A percentile compares a stretch with the other conserved stretches of the same genome.
These are phyloP conservation scores for Pichia californica DNA, from an alignment of 805 yeast genomes.

Conservation along the genomic window DNA sequence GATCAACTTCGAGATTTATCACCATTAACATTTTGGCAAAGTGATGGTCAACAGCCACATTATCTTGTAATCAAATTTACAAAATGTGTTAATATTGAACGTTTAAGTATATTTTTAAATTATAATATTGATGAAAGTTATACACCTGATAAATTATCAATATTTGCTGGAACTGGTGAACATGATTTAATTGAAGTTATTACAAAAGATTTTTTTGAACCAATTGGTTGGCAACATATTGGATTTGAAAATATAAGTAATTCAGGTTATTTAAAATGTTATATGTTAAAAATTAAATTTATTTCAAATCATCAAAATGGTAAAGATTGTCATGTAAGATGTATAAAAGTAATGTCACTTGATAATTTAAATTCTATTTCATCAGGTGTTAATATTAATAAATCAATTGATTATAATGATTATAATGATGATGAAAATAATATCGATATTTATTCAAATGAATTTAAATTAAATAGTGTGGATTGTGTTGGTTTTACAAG, in stretches of 20 bases:
- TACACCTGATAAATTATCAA: conserved; percentile 67
- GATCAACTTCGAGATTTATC: conserved; percentile 66
- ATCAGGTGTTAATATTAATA: conserved; percentile 17
- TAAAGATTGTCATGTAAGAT: conserved; percentile 86
- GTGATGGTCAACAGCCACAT: conserved; percentile 92
- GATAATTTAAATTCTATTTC: conserved; percentile 17
- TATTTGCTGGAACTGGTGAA: conserved; percentile 72
- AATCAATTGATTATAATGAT: too few relatives aligned
- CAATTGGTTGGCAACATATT: conserved; percentile 74
- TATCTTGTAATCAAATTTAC: conserved; percentile 70
- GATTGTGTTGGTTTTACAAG: conserved; percentile 30
- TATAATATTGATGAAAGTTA: conserved; percentile 79
- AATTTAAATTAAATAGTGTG: too few relatives aligned
- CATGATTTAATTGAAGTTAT: conserved; percentile 70
- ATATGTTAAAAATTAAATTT: conserved; percentile 54
- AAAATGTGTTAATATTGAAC: conserved; percentile 61
- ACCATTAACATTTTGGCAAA: conserved; percentile 82
- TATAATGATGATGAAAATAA: too few relatives aligned
- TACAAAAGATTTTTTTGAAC: conserved; percentile 51
- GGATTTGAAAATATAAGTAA: conserved; percentile 47
- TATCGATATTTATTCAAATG: too few relatives aligned
- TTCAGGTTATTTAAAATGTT: conserved; percentile 59
- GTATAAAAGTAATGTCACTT: conserved; percentile 51
- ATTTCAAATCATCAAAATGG: conserved; percentile 88
- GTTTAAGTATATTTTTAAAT: conserved; percentile 68